Conservation (phyloP, 2,329 filamentous ascomycete species). For the Clonostachys solani region DNA sequence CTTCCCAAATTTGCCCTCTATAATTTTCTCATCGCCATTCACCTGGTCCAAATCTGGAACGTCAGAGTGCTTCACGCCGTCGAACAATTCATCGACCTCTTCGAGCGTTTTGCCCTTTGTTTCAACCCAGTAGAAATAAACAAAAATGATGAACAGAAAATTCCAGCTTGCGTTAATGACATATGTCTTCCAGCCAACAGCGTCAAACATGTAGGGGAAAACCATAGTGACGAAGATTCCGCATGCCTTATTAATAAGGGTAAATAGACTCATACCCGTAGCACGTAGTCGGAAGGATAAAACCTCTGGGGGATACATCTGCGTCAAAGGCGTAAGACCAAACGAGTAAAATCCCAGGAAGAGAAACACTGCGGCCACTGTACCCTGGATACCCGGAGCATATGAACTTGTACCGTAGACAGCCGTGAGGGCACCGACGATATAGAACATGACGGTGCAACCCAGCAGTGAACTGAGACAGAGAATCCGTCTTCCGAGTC, state of each 20-base stretch:
- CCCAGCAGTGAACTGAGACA: neutral
- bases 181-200: constrained; percentile 15
- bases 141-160: neutral
- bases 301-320: constrained; percentile 10
- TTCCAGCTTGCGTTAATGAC: constrained; percentile 1
- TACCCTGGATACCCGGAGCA: constrained; percentile 5
- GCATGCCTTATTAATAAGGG: constrained; percentile 1
- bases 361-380: constrained; percentile 8
- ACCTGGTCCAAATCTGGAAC: neutral
- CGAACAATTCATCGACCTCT: constrained; percentile 23
- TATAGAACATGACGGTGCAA: constrained; percentile 2
- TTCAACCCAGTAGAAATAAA: constrained; percentile 12
- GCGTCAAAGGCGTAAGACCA: constrained; percentile 7
- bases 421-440: constrained; percentile 3
- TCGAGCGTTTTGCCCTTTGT: constrained; percentile 35
- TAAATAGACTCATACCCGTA: constrained; percentile 4
- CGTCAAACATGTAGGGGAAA: constrained; percentile 19
- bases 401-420: neutral
- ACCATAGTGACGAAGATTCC: constrained; percentile 13
- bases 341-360: constrained; percentile 9
- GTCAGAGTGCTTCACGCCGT: neutral
- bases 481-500: constrained; percentile 5
- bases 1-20: no score
- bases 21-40: no score
- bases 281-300: constrained; percentile 8